Base-by-base conservation (phyloP, 306 rosid species). In the Carpinus viminea region DNA sequence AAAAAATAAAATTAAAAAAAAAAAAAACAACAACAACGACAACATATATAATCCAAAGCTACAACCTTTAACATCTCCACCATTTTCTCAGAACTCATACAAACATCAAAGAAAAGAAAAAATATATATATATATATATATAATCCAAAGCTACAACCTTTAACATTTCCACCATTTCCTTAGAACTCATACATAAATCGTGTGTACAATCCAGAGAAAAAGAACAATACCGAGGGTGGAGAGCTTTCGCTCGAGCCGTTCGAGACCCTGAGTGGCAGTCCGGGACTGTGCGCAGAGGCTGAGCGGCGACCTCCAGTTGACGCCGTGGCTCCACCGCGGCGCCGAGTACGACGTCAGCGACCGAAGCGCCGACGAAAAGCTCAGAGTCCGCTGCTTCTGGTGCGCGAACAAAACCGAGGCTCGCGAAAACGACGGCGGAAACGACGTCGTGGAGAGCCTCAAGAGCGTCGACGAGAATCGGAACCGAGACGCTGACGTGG, bases 381-480 rank as follows among this genome's bases (percentile, higher is more conserved):
- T 57, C 13, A 47, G 18, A 11, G 57, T 46, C 41, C 72, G 26
- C 8, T 45, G 50, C 55, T 60, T 46, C 46, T 26, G 78, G 24
- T 45, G 24, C 43, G 52, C 16, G 46, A 24, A 18, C 9, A 21
- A 50, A 64, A 34, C 60, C 1, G 16, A 17, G 12, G 51, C 20
- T n/a, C 50, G 70, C 28, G 72, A 75, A 24, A 52, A 45, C 7
- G 60, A 60, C 48, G 10, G 10, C 48, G 48, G 10, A 45, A 9
- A 45, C 48, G 48, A 45, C 21, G 71, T 13, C 43, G 61, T 12
- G 2, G 45, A 47, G 15, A 45, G 34, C 34, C 34, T 31, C 34
- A 31, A 31, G 34, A 31, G 70, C 28, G 61, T 60, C 5, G 79
- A 61, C 28, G 79, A 75, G 72, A 28, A 64, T 12, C 79, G 72